Evolutionary conservation across 768 basidiomycete genomes (phyloP), one percentile per base, ranked within the genome.

Genomic region (Tulasnella sp.): DNA sequence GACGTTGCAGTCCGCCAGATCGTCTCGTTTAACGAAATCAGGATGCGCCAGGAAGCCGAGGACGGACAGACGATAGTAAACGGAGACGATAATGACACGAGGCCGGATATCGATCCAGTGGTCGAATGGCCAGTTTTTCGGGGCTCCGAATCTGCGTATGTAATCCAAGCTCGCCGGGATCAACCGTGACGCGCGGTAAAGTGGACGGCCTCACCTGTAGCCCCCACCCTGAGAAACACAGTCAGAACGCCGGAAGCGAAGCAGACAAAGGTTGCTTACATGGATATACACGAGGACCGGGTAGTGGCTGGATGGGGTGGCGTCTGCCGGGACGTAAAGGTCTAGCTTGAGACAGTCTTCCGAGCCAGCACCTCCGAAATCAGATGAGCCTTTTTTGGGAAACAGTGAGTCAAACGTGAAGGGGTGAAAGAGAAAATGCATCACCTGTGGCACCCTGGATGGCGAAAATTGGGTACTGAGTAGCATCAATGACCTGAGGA

Each of bases 301-400:
- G 44, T 87, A 81, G 42, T 89, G 87, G 80, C 88, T 88, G 1
- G 87, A 86, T 36, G 84, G 82, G 44, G 86, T 88, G 3, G 88
- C 87, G 9, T 87, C 86, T 8, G 86, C 84, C 2, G 91, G 91
- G 14, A 89, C 84, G 79, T 92, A 92, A 18, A 92, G 86, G 82
- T 92, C 91, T n/a, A 92, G 85, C 73, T 92, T 91, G 44, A 92
- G 84, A 81, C 91, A 92, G 81, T 92, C 91, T 84, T 92, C 91
- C 62, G 88, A 89, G 16, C 92, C 91, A 18, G 90, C 90, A 39
- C 91, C 91, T 73, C 91, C 91, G 34, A 88, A 87, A 82, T 90
- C 90, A 12, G n/a, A 38, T 39, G 56, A 36, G n/a, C 38, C 77
- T 27, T n/a, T 42, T 52, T 52, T 36, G 12, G n/a, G 27, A 88